Conservation (phyloP, 305 asterid genomes). For the Ruellia speciosa region DNA sequence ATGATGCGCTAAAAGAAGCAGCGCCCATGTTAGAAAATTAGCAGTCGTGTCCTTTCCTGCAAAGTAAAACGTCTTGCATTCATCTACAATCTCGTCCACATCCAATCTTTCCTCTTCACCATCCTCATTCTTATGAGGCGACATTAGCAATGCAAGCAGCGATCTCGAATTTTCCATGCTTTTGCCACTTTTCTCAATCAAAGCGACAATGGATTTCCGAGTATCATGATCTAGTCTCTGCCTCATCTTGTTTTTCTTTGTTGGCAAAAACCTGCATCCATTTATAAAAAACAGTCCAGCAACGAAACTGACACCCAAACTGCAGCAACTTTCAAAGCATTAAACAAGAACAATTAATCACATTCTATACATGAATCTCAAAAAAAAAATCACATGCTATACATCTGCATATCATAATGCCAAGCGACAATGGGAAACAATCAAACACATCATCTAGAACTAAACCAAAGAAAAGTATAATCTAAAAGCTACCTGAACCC, state of each 20-base stretch:
- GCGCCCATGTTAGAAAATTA: constrained; percentile 54
- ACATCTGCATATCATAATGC: not conserved
- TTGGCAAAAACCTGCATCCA: constrained; percentile 47
- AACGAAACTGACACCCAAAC: not conserved
- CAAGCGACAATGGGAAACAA: too few relatives aligned
- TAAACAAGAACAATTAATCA: not conserved
- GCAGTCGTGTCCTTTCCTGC: constrained; percentile 60
- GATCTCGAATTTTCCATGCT: constrained; percentile 30
- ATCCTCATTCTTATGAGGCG: constrained; percentile 32
- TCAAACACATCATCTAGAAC: too few relatives aligned
- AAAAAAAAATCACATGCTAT: too few relatives aligned
- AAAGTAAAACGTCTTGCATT: constrained; percentile 47
- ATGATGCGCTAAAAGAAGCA: constrained; percentile 61
- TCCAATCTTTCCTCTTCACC: constrained; percentile 32
- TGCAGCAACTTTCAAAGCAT: not conserved
- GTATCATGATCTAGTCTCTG: constrained; percentile 49
- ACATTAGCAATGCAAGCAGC: constrained; percentile 36
- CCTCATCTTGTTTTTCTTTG: constrained; percentile 45
- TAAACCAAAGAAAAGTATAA: not conserved
- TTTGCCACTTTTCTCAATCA: constrained; percentile 27
- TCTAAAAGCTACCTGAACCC: constrained; percentile 43
- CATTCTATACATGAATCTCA: not conserved
- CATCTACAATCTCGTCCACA: constrained; percentile 36
- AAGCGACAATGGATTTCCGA: constrained; percentile 32
- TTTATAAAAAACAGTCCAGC: not conserved